These are phyloP conservation scores for Teunomyces barrocoloradensis DNA, from an alignment of 805 yeast species.

Conservation along the genomic window DNA sequence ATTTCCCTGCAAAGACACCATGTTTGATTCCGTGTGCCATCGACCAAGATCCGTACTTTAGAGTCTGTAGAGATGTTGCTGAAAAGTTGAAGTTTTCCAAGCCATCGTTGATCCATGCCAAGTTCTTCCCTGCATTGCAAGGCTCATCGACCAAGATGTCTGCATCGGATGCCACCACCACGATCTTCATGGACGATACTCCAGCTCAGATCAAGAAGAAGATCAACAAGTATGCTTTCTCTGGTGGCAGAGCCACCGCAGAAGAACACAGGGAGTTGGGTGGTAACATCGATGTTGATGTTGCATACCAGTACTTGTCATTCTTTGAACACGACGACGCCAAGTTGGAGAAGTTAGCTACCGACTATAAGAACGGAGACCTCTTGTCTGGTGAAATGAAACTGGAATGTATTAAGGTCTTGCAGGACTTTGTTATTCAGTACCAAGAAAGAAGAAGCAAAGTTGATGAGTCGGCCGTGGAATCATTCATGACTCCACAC, in stretches of 20 bases:
- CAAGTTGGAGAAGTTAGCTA: constrained; percentile 58
- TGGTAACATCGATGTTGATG: constrained; percentile 94
- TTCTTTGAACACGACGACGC: constrained; percentile 91
- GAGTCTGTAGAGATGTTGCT: constrained; percentile 97
- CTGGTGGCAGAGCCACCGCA: constrained; percentile 84
- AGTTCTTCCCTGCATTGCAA: constrained; percentile 97
- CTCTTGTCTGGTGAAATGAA: constrained; percentile 92
- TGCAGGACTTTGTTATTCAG: constrained; percentile 73
- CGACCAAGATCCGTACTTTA: constrained; percentile 97
- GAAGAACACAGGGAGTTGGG: constrained; percentile 91
- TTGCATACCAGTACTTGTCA: constrained; percentile 87
- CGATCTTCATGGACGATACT: constrained; percentile 94
- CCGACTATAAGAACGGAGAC: constrained; percentile 74
- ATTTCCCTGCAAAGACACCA: constrained; percentile 84
- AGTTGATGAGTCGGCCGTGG: constrained; percentile 60
- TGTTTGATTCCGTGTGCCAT: constrained; percentile 98
- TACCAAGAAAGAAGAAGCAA: constrained; percentile 78
- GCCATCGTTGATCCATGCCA: constrained; percentile 89
- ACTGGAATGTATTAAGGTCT: constrained; percentile 73
- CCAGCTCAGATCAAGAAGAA: constrained; percentile 89
- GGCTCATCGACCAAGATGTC: constrained; percentile 97
- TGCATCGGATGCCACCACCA: constrained; percentile 85
- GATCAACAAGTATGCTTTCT: constrained; percentile 92
- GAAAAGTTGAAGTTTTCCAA: constrained; percentile 85
- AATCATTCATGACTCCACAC: constrained; percentile 80